Evolutionary conservation across 805 yeast genomes (phyloP).

Genomic region (Zygosaccharomyces lentus): DNA sequence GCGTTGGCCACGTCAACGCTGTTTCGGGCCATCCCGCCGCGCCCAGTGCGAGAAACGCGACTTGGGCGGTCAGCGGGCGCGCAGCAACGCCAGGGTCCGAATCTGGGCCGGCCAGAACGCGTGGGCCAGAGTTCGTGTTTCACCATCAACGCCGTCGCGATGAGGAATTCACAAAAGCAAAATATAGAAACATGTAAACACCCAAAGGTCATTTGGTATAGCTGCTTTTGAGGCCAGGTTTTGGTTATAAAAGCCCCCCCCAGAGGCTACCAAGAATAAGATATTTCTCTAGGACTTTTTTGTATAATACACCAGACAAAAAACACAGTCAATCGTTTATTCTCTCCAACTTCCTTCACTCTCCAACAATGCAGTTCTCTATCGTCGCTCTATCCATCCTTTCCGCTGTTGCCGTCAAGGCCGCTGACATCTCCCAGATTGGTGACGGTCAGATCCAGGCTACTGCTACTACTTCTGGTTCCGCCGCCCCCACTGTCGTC

Average conservation of each 20-base stretch:
- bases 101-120: neutral
- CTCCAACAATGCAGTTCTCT: constrained; percentile 15
- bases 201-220: neutral
- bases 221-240: neutral
- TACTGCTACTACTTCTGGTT: constrained; percentile 7
- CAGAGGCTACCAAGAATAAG: neutral
- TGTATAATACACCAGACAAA: constrained; percentile 2
- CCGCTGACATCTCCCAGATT: constrained; percentile 17
- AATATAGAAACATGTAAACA: neutral
- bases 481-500: constrained; percentile 4
- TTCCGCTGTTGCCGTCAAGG: constrained; percentile 14
- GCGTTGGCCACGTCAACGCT: no score
- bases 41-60: no score
- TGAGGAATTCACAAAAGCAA: neutral
- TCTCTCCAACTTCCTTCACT: neutral
- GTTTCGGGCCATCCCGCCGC: no score
- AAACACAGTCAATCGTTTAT: constrained; percentile 12
- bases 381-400: constrained; percentile 16
- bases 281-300: neutral
- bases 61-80: neutral
- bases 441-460: constrained; percentile 18
- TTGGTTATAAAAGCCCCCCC: constrained; percentile 5
- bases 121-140: neutral
- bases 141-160: neutral
- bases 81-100: neutral